Evolutionary conservation across 441 rosid species (phyloP).

Genomic region (Cnidoscolus chayamansa): DNA sequence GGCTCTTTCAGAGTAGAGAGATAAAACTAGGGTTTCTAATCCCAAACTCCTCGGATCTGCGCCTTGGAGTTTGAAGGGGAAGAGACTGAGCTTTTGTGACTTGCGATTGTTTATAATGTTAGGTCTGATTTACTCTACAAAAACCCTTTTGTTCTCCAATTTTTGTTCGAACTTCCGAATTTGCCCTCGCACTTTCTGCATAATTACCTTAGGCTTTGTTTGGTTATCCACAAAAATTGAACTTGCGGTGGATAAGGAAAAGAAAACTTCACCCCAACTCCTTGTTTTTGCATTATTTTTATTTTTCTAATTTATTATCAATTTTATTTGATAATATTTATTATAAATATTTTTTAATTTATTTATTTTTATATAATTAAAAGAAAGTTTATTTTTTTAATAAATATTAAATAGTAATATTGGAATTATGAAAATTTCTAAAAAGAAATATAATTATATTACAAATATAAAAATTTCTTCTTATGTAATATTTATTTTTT

Average conservation of each 20-base stretch:
- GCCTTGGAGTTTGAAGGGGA: constrained; percentile 62
- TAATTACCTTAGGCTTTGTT: neutral
- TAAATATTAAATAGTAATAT: too few relatives aligned
- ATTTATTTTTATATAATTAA: too few relatives aligned
- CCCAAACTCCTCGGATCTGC: constrained; percentile 88
- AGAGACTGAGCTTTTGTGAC: neutral
- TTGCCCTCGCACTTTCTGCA: neutral
- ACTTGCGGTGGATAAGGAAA: neutral
- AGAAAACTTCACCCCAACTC: neutral
- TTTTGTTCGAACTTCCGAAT: neutral
- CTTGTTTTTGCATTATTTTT: too few relatives aligned
- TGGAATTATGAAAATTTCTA: too few relatives aligned
- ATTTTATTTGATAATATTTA: too few relatives aligned
- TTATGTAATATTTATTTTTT: too few relatives aligned
- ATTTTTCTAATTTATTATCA: too few relatives aligned
- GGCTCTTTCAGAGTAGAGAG: constrained; percentile 2
- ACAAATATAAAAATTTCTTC: too few relatives aligned
- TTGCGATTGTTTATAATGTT: constrained; percentile 17
- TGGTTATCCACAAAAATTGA: neutral
- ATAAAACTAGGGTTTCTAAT: constrained; percentile 35
- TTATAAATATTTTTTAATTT: too few relatives aligned
- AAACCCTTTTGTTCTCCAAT: constrained; percentile 9
- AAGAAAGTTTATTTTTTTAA: too few relatives aligned
- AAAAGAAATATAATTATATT: too few relatives aligned
- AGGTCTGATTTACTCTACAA: constrained; percentile 15